Percentiles rank a stretch among this genome's conserved stretches.
Conservation (phyloP, 2,329 filamentous ascomycete genomes). For the Aspergillus sp. region DNA sequence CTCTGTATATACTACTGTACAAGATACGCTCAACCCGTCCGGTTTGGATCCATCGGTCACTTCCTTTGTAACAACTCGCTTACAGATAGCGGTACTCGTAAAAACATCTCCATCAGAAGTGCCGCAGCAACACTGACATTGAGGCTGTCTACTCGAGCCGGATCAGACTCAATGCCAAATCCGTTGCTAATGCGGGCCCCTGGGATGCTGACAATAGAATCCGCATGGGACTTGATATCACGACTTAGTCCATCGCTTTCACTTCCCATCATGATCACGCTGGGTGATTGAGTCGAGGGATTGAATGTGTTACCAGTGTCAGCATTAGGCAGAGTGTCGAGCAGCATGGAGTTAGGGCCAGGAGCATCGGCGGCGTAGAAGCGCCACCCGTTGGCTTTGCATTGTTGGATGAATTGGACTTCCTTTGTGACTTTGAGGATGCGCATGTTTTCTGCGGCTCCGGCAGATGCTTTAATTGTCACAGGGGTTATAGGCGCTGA, state of each 20-base stretch:
- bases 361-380: constrained; percentile 65
- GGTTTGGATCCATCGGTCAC: constrained; percentile 4
- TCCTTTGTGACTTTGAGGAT: constrained; percentile 64
- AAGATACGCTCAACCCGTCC: background rate
- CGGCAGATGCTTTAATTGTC: constrained; percentile 78
- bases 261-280: constrained; percentile 72
- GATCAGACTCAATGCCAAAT: constrained; percentile 25
- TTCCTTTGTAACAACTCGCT: constrained; percentile 14
- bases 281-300: constrained; percentile 51
- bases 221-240: constrained; percentile 56
- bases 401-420: constrained; percentile 60
- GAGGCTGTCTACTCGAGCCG: constrained; percentile 67
- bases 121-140: constrained; percentile 88
- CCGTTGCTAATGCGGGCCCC: constrained; percentile 40
- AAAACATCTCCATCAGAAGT: constrained; percentile 49
- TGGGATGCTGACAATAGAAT: constrained; percentile 57
- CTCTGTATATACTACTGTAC: background rate
- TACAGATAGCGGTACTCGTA: constrained; percentile 26
- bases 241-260: constrained; percentile 68
- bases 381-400: constrained; percentile 66
- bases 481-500: constrained; percentile 68
- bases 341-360: constrained; percentile 16
- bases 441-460: constrained; percentile 72
- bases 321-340: constrained; percentile 10
- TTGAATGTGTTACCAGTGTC: constrained; percentile 35